Conservation (phyloP, 2,329 filamentous ascomycete species). For the Diaporthe aspalathi region DNA sequence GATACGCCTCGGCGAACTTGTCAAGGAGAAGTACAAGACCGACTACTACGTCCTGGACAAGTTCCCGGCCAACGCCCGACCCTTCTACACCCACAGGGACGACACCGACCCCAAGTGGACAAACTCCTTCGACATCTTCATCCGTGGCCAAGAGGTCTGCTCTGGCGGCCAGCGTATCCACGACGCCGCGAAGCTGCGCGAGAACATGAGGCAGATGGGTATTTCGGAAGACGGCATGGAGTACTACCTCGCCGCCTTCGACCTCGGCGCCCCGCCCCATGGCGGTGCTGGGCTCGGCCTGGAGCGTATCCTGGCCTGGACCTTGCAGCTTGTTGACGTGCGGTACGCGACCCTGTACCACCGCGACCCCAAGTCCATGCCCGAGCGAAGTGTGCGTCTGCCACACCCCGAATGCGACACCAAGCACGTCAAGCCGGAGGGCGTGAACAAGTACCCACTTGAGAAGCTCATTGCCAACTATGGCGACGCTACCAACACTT, state of each 20-base stretch:
- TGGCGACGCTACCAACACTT: conserved; percentile 92
- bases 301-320: conserved; percentile 87
- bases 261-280: conserved; percentile 88
- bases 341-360: conserved; percentile 88
- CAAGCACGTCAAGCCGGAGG: conserved; percentile 59
- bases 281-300: conserved; percentile 91
- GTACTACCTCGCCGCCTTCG: conserved; percentile 89
- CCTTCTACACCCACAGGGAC: conserved; percentile 93
- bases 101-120: conserved; percentile 78
- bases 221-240: conserved; percentile 87
- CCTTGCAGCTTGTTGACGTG: conserved; percentile 89
- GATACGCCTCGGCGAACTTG: conserved; percentile 83
- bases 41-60: conserved; percentile 97
- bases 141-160: conserved; percentile 91
- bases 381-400: conserved; percentile 73
- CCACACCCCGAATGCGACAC: conserved; percentile 91
- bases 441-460: conserved; percentile 58
- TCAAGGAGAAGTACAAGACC: conserved; percentile 87
- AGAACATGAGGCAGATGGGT: conserved; percentile 80
- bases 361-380: conserved; percentile 88
- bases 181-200: conserved; percentile 77
- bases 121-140: conserved; percentile 95
- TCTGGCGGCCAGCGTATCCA: conserved; percentile 95
- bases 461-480: conserved; percentile 95
- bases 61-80: conserved; percentile 84